A percentile compares a stretch with the other conserved stretches of the same genome.
These are phyloP conservation scores for Cercospora zeae-maydis DNA, from an alignment of 2,329 filamentous ascomycete genomes.

Conservation along the genomic window DNA sequence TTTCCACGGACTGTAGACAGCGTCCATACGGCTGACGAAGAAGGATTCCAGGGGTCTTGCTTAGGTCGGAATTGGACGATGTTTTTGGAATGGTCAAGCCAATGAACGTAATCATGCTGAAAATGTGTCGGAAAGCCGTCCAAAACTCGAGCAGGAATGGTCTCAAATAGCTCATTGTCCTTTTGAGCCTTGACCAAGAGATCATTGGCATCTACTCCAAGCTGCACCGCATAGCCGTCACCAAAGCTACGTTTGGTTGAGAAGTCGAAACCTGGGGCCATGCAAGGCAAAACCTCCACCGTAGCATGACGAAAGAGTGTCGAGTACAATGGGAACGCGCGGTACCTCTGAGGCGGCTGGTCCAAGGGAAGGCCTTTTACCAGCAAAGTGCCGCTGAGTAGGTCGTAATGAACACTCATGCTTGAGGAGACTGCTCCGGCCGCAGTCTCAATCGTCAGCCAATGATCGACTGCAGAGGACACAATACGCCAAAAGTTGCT, in stretches of 20 bases:
- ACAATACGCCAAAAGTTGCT: constrained; percentile 15
- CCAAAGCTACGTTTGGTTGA: constrained; percentile 34
- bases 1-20: constrained; percentile 34
- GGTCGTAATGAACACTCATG: constrained; percentile 42
- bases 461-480: constrained; percentile 14
- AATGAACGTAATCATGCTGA: constrained; percentile 55
- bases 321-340: constrained; percentile 42
- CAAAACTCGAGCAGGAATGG: constrained; percentile 36
- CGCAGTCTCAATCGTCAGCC: constrained; percentile 29
- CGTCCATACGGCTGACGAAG: constrained; percentile 13
- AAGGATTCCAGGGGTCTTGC: constrained; percentile 22
- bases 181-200: constrained; percentile 42
- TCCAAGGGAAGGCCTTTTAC: constrained; percentile 50
- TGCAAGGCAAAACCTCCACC: constrained; percentile 53
- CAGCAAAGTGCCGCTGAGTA: constrained; percentile 49
- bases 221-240: constrained; percentile 49
- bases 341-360: constrained; percentile 53
- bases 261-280: constrained; percentile 53
- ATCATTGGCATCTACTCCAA: constrained; percentile 44
- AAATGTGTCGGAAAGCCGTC: constrained; percentile 53
- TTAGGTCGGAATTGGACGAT: constrained; percentile 51
- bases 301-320: constrained; percentile 54
- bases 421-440: neutral
- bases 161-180: constrained; percentile 34
- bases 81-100: constrained; percentile 51